phyloP scores from a whole-genome alignment of 2,329 filamentous ascomycete genomes.

The Trichoderma koningii region DNA sequence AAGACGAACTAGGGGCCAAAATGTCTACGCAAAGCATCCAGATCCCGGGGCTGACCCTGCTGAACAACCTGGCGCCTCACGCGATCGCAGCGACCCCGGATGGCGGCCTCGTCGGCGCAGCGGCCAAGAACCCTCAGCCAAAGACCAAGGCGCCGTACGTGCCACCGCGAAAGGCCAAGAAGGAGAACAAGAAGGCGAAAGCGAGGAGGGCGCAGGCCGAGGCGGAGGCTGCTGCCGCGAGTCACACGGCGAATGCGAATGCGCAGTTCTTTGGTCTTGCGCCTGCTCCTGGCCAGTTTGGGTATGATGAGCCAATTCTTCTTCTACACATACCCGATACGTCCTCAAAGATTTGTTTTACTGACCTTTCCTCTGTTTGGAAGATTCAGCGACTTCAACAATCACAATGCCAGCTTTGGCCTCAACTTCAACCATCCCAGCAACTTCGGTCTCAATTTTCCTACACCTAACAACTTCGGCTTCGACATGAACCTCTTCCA shows the following conservation, averaged over 20 bases:
- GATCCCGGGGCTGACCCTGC: constrained; percentile 26
- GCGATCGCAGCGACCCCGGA: constrained; percentile 16
- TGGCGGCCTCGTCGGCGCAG: constrained; percentile 11
- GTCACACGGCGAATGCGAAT: background rate
- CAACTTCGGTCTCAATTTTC: background rate
- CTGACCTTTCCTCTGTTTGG: too few relatives aligned
- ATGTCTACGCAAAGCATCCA: constrained; percentile 12
- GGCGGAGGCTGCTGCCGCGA: background rate
- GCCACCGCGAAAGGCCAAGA: constrained; percentile 15
- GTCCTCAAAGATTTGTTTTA: too few relatives aligned
- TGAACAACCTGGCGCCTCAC: constrained; percentile 21
- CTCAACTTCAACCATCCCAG: background rate
- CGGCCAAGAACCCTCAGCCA: constrained; percentile 42
- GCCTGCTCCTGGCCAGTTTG: background rate
- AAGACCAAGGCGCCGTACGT: constrained; percentile 26
- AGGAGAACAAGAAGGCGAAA: constrained; percentile 19
- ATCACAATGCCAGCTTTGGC: background rate
- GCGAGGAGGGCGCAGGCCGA: constrained; percentile 8
- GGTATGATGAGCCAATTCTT: background rate
- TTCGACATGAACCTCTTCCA: background rate
- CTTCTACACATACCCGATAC: too few relatives aligned
- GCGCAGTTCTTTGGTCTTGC: background rate
- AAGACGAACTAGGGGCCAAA: background rate
- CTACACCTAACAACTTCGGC: background rate
- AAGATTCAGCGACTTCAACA: background rate